phyloP scores from a whole-genome alignment of 1,284 basidiomycete genomes.

The Ceratobasidium sp. region DNA sequence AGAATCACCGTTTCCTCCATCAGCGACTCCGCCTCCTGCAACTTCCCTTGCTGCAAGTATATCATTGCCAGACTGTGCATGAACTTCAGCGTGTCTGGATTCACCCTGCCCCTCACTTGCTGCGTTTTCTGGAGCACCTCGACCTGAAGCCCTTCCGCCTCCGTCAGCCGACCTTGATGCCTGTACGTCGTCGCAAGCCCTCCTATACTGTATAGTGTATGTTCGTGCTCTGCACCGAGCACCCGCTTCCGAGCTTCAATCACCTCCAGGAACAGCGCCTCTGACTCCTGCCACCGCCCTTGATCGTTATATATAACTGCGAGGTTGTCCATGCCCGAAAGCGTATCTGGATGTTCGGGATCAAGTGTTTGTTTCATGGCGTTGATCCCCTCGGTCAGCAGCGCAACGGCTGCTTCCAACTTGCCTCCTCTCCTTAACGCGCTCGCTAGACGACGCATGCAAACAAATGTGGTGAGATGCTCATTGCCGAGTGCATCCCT shows the following conservation, averaged over 20 bases:
- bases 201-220: neutral
- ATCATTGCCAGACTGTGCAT: neutral
- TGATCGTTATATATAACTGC: too few species aligned
- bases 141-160: neutral
- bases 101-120: neutral
- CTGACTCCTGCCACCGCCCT: neutral
- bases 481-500: neutral
- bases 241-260: neutral
- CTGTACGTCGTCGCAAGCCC: neutral
- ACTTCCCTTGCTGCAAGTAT: too few species aligned
- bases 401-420: neutral
- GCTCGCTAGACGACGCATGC: neutral
- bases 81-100: neutral
- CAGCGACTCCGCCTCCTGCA: too few species aligned
- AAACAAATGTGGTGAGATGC: neutral
- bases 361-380: too few species aligned
- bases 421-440: neutral
- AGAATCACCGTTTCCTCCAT: too few species aligned
- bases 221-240: neutral
- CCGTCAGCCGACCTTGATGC: neutral
- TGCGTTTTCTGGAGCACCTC: neutral
- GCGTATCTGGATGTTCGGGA: too few species aligned
- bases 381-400: neutral
- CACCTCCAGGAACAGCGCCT: neutral
- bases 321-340: too few species aligned